Percentiles rank a stretch among this genome's conserved stretches.
These are phyloP conservation scores for Viridothelium virens DNA, from an alignment of 495 filamentous ascomycete species.

Conservation along the genomic window DNA sequence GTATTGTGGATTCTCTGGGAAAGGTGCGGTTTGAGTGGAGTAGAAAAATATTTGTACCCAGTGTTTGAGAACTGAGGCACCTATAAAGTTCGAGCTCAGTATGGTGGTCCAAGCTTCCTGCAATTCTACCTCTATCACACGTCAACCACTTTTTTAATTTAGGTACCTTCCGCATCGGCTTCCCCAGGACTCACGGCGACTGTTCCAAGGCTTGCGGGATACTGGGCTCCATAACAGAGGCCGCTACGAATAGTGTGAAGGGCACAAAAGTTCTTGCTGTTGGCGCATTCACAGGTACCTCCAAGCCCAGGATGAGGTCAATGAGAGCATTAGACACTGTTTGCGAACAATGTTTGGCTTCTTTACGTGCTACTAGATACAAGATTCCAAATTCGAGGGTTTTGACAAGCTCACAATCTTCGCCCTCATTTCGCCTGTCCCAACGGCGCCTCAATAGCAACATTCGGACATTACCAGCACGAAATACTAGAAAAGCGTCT, in stretches of 20 bases:
- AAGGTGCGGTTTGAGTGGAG: neutral
- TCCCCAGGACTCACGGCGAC: too few species aligned
- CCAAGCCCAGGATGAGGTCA: neutral
- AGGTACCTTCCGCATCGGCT: too few species aligned
- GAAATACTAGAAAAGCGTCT: neutral
- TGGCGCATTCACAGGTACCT: neutral
- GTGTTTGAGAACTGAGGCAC: neutral
- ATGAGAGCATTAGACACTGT: neutral
- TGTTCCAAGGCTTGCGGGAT: too few species aligned
- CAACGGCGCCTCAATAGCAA: neutral
- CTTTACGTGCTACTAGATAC: neutral
- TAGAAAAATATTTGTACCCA: neutral
- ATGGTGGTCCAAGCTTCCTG: neutral
- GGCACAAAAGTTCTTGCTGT: neutral
- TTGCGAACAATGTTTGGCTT: slow-evolving; percentile 11
- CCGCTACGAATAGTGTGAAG: neutral
- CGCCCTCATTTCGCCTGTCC: neutral
- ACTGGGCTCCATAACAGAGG: too few species aligned
- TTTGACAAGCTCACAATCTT: neutral
- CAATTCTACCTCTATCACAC: neutral
- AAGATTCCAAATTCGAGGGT: neutral
- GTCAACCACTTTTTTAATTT: neutral
- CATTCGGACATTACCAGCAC: neutral
- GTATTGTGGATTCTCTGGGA: neutral
- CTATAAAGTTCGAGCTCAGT: neutral